Evolutionary conservation across 805 yeast genomes (phyloP).

Genomic region (Starmerella floris): DNA sequence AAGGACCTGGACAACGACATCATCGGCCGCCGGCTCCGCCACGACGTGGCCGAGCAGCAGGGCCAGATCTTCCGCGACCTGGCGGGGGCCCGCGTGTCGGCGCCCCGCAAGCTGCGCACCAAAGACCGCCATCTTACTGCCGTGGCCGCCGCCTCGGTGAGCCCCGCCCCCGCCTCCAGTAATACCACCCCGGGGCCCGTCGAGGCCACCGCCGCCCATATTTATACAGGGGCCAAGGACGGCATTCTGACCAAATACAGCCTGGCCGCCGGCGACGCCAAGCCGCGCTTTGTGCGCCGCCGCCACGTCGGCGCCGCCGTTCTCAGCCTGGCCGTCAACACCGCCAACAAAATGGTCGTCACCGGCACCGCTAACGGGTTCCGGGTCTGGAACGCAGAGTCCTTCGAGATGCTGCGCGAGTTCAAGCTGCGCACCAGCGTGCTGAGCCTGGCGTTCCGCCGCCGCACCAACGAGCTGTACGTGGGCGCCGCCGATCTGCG

Average conservation of each 20-base stretch:
- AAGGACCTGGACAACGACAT: constrained; percentile 80
- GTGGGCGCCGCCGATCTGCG: constrained; percentile 89
- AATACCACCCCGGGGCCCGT: not conserved
- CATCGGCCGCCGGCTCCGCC: constrained; percentile 61
- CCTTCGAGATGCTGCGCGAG: constrained; percentile 59
- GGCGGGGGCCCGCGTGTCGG: constrained; percentile 22
- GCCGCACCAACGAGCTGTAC: constrained; percentile 69
- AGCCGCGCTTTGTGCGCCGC: constrained; percentile 12
- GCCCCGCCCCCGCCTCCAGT: constrained; percentile 40
- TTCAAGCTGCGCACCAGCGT: constrained; percentile 68
- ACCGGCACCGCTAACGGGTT: constrained; percentile 83
- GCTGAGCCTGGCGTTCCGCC: constrained; percentile 60
- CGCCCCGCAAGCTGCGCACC: constrained; percentile 16
- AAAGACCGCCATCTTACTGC: constrained; percentile 22
- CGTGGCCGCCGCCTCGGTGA: constrained; percentile 43
- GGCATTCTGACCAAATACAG: constrained; percentile 66
- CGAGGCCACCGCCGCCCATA: constrained; percentile 20
- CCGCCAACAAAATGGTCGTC: constrained; percentile 77
- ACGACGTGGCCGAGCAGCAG: constrained; percentile 79
- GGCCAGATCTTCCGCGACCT: constrained; percentile 51
- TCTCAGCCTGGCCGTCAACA: constrained; percentile 64
- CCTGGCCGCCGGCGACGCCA: constrained; percentile 30
- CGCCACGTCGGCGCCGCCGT: constrained; percentile 61
- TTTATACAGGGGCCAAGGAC: constrained; percentile 49
- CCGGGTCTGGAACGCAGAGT: constrained; percentile 75